Evolutionary conservation across 2,329 filamentous ascomycete species (phyloP).

Genomic region (Aaosphaeria pasadenensis): DNA sequence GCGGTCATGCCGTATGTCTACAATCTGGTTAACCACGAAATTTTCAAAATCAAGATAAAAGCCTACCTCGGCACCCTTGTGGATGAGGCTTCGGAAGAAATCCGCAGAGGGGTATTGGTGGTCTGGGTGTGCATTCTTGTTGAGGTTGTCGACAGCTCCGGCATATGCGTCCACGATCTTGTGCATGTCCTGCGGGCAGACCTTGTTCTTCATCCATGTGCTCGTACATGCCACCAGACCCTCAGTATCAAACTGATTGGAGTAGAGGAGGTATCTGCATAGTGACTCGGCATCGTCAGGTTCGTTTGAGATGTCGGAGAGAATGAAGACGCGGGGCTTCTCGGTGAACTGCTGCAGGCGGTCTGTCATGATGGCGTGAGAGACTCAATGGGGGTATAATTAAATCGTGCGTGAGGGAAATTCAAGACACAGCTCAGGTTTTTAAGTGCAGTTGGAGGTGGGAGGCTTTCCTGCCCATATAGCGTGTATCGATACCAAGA

Average conservation of each 20-base stretch:
- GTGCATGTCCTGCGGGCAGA: constrained; percentile 33
- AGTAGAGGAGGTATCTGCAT: constrained; percentile 36
- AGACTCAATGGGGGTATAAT: too few species aligned
- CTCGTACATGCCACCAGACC: constrained; percentile 40
- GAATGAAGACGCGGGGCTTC: constrained; percentile 40
- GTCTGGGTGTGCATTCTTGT: constrained; percentile 44
- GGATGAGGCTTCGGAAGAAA: constrained; percentile 20
- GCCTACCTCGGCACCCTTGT: constrained; percentile 30
- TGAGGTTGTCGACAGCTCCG: constrained; percentile 44
- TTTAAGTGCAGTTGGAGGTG: too few species aligned
- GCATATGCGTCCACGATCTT: constrained; percentile 35
- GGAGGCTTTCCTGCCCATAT: too few species aligned
- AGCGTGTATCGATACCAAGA: too few species aligned
- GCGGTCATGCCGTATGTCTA: constrained; percentile 40
- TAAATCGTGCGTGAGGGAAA: too few species aligned
- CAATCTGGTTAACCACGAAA: not conserved
- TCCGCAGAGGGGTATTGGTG: constrained; percentile 28
- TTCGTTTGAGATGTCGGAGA: constrained; percentile 41
- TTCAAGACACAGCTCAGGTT: too few species aligned
- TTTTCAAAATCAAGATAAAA: not conserved
- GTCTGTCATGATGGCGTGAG: not conserved
- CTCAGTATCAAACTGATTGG: constrained; percentile 38
- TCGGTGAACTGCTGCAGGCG: constrained; percentile 23
- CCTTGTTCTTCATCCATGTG: constrained; percentile 38
- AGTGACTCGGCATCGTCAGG: constrained; percentile 40